Evolutionary conservation across 2,329 filamentous ascomycete genomes (phyloP), one percentile per base, ranked within the genome.

Genomic region (Fusarium sp.): DNA sequence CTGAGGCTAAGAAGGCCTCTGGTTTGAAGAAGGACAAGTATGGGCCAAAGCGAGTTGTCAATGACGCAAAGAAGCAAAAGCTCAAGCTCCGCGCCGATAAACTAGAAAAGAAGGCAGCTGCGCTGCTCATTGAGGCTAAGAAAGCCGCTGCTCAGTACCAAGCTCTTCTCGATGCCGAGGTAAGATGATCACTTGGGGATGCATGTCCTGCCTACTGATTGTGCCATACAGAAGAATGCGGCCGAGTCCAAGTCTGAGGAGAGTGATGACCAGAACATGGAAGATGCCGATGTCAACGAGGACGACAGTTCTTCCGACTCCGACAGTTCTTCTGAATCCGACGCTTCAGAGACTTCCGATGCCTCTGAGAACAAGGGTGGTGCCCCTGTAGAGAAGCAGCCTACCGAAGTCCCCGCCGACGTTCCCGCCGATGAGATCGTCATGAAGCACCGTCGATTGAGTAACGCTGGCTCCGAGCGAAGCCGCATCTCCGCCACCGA

Each of bases 91-190:
- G 80, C 28, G 80, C 80, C 31, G 77, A 81, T 14, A 81, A 81
- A 70, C 77, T 75, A 5, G 51, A 74, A 51, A 54, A 65, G 23
- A 74, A 72, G 58, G 73, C 76, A 12, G 63, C 82, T 26, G 80
- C 80, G 71, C 63, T 86, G 34, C 70, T 82, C 69, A 74, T 71
- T 1, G 78, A 84, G 59, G 80, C 84, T 0, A 78, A 81, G 64
- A 79, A 77, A 59, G 70, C 72, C 25, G 71, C 73, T 28, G 70
- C 70, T 12, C 67, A 77, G 43, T 77, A 79, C 39, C 71, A 77
- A 54, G 57, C 72, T 42, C 41, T 70, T n/a, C 63, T 69, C 23
- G 71, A 76, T 26, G 71, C 62, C 6, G 66, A 75, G 54, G 73
- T 74, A 34, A 59, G 69, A 59, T 30, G 23, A 58, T 16, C 50